Base-by-base conservation (phyloP, 2,329 filamentous ascomycete species). In the Epicoccum nigrum region DNA sequence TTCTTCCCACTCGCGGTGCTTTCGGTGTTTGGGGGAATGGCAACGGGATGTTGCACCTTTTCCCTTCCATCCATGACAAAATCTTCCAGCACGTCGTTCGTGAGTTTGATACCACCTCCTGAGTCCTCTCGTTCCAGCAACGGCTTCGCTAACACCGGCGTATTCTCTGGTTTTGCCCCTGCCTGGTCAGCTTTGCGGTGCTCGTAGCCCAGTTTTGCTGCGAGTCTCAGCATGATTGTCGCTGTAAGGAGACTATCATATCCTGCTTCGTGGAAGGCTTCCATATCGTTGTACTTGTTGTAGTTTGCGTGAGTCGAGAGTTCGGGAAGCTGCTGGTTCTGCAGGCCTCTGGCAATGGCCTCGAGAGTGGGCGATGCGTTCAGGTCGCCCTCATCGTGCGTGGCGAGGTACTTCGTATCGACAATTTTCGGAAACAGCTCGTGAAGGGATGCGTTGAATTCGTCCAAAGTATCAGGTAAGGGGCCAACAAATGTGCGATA, bases 361-460 rank as follows among this genome's bases (percentile, higher is more conserved):
- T 81, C 74, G 0, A 83, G 67, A 2, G 76, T 76, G 1, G 74
- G 76, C 9, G 75, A 74, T 1, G 79, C 77, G 47, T 79, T 82
- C 49, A 82, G 68, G 68, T 81, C 70, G 56, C 76, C 79, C 53
- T 77, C 82, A 34, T 81, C 77, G 59, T 83, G 77, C 1, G 83
- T 86, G 4, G 82, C 82, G 60, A 87, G 75, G 58, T 85, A 86
- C 61, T 87, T 87, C 0, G 84, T 86, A 56, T 87, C 84, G 15
- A 86, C 74, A 13, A 87, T 74, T 4, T 77, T 60, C 0, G 84
- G 84, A 58, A 85, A 86, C 3, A 83, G 61, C 9, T 75, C 60
- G 56, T 84, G 79, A 2, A 86, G 75, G 2, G 71, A 65, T 5
- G 67, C 52, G 31, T 77, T 73, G 60, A 88, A 89, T 17, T 80